Evolutionary conservation across 2,329 filamentous ascomycete species (phyloP).

Genomic region (Cryphonectria carpinicola): DNA sequence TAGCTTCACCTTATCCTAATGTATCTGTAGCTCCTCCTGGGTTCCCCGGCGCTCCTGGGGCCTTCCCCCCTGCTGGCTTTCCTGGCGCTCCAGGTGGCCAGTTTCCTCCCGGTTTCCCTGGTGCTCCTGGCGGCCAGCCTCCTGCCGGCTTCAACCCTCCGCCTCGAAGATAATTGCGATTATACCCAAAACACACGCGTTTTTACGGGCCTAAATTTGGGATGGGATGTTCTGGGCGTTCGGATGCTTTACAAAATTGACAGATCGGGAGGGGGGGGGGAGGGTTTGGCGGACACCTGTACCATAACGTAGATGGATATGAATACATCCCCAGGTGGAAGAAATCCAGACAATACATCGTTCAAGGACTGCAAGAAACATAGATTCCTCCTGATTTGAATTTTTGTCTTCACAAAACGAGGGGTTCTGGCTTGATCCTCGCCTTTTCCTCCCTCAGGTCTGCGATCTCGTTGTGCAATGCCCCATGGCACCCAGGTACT

Average conservation of each 20-base stretch:
- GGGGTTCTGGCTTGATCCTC: background rate
- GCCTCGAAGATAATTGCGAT: slow-evolving; percentile 56
- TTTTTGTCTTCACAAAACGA: background rate
- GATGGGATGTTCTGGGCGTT: slow-evolving; percentile 25
- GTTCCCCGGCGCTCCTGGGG: slow-evolving; percentile 45
- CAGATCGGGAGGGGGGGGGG: slow-evolving; percentile 2
- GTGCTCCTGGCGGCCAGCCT: slow-evolving; percentile 53
- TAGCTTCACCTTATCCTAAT: slow-evolving; percentile 17
- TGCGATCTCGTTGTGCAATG: background rate
- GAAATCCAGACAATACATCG: background rate
- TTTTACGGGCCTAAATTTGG: slow-evolving; percentile 21
- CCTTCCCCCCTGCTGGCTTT: slow-evolving; percentile 52
- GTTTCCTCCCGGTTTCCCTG: slow-evolving; percentile 47
- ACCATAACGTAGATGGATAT: slow-evolving; percentile 28
- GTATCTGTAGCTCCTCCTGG: slow-evolving; percentile 52
- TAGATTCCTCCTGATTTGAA: background rate
- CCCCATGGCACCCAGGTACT: background rate
- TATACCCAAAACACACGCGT: slow-evolving; percentile 23
- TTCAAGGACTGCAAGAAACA: background rate
- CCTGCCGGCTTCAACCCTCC: slow-evolving; percentile 78
- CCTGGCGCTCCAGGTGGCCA: slow-evolving; percentile 47
- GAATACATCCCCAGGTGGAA: slow-evolving; percentile 23
- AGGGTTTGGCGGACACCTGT: slow-evolving; percentile 16
- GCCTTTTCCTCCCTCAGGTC: background rate
- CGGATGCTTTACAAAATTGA: slow-evolving; percentile 23